Base-by-base conservation (phyloP, 495 filamentous ascomycete genomes). In the Aspergillus affinis region DNA sequence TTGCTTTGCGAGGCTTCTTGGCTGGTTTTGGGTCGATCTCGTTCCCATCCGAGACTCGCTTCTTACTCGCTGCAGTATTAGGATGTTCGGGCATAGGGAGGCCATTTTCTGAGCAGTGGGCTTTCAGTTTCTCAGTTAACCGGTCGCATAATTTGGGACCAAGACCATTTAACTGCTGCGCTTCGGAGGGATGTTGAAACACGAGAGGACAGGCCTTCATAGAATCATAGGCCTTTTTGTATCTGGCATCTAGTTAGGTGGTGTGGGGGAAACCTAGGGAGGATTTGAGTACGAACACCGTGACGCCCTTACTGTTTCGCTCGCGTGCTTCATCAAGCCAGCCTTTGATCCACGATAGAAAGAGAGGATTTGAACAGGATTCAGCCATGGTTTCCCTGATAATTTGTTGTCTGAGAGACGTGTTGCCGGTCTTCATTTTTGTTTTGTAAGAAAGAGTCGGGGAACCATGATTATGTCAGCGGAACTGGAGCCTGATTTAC, bases 161-260 rank as follows among this genome's bases (percentile, higher is more conserved):
- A 32, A 93, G 81, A 2, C 90, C 90, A 50, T 86, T 85, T 19
- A 94, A 75, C 62, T 89, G 82, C 62, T 86, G 83, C 3, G 89
- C 83, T 69, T 91, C 83, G 3, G 87, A 87, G 4, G 91, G 91
- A 65, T 94, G 91, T 2, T 83, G 76, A 60, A 93, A 91, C 5
- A 78, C 73, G 49, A 92, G 71, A 0, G 91, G 91, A 61, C 90
- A 94, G 23, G 83, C 82, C 76, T 89, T 92, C 74, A 95, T 84
- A 12, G 90, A 89, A 52, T 90, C 84, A 65, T 92, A 92, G 1
- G 91, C 91, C 57, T 88, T 88, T 66, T 88, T 91, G 73, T 92
- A 93, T 0, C 82, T 84, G 32, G 54, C 36, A 7, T 44, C 19
- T 52, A n/a, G 56, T 51, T 29, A 26, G n/a, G n/a, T n/a, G n/a